Evolutionary conservation across 2,329 filamentous ascomycete genomes (phyloP).

Genomic region (Helicocarpus griseus): DNA sequence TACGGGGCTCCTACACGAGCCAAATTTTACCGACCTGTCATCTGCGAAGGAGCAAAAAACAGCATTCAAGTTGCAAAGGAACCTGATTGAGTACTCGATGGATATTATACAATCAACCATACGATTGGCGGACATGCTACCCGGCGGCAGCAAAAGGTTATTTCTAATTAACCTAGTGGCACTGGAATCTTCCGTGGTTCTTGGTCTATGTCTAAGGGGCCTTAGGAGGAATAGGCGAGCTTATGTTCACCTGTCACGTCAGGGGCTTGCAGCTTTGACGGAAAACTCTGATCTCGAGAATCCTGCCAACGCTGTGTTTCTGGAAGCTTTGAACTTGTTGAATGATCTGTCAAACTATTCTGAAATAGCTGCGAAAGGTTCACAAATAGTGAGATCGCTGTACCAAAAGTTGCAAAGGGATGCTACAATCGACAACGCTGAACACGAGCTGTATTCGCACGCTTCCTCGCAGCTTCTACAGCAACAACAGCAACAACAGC

Average conservation of each 20-base stretch:
- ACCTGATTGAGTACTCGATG: background rate
- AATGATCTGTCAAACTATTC: background rate
- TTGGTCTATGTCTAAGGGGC: background rate
- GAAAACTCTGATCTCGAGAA: slow-evolving; percentile 1
- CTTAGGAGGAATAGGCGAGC: background rate
- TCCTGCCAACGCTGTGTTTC: background rate
- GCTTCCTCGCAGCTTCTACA: background rate
- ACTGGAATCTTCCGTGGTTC: background rate
- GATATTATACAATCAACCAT: background rate
- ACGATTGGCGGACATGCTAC: background rate
- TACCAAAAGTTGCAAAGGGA: slow-evolving; percentile 1
- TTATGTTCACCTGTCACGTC: background rate
- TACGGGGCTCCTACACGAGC: background rate
- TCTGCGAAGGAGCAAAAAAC: background rate
- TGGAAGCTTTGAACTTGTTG: background rate
- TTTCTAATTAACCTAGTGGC: background rate
- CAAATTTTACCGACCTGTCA: background rate
- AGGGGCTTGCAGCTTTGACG: background rate
- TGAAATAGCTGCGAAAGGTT: background rate
- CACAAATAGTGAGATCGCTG: background rate
- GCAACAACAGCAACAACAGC: background rate
- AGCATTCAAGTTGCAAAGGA: slow-evolving; percentile 1
- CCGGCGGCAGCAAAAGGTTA: background rate
- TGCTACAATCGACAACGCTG: background rate
- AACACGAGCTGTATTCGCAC: background rate